phyloP scores from a whole-genome alignment of 2,329 filamentous ascomycete genomes.

The Endoconidiophora laricicola region DNA sequence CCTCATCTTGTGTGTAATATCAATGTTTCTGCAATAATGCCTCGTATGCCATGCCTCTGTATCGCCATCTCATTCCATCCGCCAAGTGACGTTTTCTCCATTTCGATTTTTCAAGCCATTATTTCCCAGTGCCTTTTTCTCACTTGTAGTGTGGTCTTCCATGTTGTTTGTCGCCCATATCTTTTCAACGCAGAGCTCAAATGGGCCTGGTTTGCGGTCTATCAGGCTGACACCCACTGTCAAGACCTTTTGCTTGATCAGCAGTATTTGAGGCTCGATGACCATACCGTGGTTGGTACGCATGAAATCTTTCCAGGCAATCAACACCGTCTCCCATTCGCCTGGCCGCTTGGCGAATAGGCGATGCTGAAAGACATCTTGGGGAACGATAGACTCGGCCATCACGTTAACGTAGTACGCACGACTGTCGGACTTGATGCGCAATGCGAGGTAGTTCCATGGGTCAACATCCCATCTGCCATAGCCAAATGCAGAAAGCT shows the following conservation, averaged over 20 bases:
- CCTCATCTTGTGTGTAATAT: not conserved
- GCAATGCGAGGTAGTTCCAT: slow-evolving; percentile 72
- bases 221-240: slow-evolving; percentile 79
- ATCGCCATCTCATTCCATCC: slow-evolving; percentile 2
- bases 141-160: slow-evolving; percentile 6
- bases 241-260: slow-evolving; percentile 70
- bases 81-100: slow-evolving; percentile 13
- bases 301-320: slow-evolving; percentile 86
- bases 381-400: slow-evolving; percentile 81
- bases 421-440: slow-evolving; percentile 77
- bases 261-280: slow-evolving; percentile 81
- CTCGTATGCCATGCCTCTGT: not conserved
- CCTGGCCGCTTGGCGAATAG: slow-evolving; percentile 64
- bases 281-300: slow-evolving; percentile 85
- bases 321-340: slow-evolving; percentile 87
- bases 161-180: slow-evolving; percentile 73
- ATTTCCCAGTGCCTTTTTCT: slow-evolving; percentile 3
- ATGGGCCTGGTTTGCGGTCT: slow-evolving; percentile 75
- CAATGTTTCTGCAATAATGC: not conserved
- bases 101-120: slow-evolving; percentile 12
- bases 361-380: slow-evolving; percentile 91
- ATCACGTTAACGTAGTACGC: slow-evolving; percentile 93
- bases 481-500: slow-evolving; percentile 68
- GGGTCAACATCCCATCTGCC: slow-evolving; percentile 79
- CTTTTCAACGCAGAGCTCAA: slow-evolving; percentile 68